Evolutionary conservation across 2,329 filamentous ascomycete species (phyloP).

Genomic region (Parascedosporium putredinis): DNA sequence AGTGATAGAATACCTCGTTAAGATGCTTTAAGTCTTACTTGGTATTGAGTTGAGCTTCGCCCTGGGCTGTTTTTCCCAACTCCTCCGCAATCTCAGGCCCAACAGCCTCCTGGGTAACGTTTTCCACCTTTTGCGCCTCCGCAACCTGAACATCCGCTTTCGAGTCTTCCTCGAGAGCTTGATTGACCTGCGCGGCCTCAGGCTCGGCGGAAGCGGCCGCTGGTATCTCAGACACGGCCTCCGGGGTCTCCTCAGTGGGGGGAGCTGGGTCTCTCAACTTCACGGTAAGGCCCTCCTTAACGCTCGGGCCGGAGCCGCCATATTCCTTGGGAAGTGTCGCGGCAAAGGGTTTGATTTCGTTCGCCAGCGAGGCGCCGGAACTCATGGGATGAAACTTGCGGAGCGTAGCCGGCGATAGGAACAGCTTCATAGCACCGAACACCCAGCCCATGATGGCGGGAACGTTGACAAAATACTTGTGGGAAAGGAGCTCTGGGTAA

Average conservation of each 20-base stretch:
- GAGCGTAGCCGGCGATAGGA: conserved; percentile 61
- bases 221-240: conserved; percentile 8
- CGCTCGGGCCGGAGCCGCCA: conserved; percentile 55
- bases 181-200: conserved; percentile 6
- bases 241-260: conserved; percentile 9
- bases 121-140: not conserved
- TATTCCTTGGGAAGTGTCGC: conserved; percentile 63
- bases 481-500: conserved; percentile 73
- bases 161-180: conserved; percentile 12
- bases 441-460: conserved; percentile 86
- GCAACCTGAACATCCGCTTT: conserved; percentile 9
- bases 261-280: conserved; percentile 15
- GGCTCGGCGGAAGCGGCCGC: conserved; percentile 6
- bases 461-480: conserved; percentile 96
- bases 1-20: no score
- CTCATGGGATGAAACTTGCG: conserved; percentile 72
- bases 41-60: not conserved
- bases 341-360: conserved; percentile 47
- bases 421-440: conserved; percentile 64
- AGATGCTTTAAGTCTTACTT: no score
- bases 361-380: conserved; percentile 59
- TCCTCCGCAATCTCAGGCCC: not conserved
- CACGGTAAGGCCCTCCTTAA: conserved; percentile 26
- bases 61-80: not conserved
- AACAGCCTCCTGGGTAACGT: not conserved